phyloP scores from a whole-genome alignment of 345 rosid genomes.

The Theobroma cacao region DNA sequence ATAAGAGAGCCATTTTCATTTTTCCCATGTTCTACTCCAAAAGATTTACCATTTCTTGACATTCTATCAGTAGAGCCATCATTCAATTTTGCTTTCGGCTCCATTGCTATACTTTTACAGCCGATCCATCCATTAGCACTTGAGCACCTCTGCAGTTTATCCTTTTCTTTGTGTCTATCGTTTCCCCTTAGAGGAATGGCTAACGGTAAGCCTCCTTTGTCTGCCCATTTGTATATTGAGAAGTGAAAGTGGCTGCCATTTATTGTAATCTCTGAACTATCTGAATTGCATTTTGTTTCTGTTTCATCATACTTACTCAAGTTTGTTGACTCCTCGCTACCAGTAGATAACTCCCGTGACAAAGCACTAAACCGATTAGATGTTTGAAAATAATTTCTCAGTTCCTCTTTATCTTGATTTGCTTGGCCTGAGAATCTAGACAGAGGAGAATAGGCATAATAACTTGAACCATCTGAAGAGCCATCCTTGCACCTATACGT shows the following conservation, averaged over 20 bases:
- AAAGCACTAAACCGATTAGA: constrained; percentile 30
- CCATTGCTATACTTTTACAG: constrained; percentile 20
- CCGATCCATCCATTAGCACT: constrained; percentile 28
- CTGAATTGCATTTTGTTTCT: constrained; percentile 14
- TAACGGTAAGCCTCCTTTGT: constrained; percentile 65
- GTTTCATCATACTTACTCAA: constrained; percentile 25
- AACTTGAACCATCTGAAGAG: constrained; percentile 24
- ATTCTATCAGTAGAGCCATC: constrained; percentile 6
- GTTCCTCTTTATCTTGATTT: constrained; percentile 28
- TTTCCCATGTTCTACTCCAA: constrained; percentile 11
- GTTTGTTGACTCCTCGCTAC: constrained; percentile 22
- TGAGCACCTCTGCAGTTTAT: constrained; percentile 31
- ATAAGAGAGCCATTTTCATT: constrained; percentile 8
- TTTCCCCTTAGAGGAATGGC: constrained; percentile 40
- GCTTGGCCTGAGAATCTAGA: constrained; percentile 47
- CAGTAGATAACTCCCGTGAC: constrained; percentile 26
- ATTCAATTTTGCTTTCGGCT: constrained; percentile 15
- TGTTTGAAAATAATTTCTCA: constrained; percentile 18
- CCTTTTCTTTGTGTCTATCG: constrained; percentile 39
- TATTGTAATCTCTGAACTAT: constrained; percentile 22
- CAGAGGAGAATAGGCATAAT: constrained; percentile 34
- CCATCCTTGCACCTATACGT: constrained; percentile 40
- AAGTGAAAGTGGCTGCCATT: constrained; percentile 59
- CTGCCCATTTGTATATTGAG: constrained; percentile 93
- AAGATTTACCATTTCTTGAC: constrained; percentile 10